Evolutionary conservation across 2,329 filamentous ascomycete genomes (phyloP).

Genomic region (Xylariaceae sp.): DNA sequence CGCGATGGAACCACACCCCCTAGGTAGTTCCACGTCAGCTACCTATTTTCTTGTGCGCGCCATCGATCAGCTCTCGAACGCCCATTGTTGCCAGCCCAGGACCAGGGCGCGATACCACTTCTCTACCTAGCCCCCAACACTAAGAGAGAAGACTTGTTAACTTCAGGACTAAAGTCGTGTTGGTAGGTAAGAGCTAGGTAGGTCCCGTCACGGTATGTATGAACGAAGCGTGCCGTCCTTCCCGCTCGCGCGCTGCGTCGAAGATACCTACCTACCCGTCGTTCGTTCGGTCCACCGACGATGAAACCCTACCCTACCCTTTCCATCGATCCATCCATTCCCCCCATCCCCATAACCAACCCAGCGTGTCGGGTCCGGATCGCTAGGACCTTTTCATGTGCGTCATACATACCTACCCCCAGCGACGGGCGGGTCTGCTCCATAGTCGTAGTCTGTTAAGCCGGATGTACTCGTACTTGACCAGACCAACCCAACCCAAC

Average conservation of each 20-base stretch:
- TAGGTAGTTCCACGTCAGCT: conserved; percentile 8
- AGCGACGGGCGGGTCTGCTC: not conserved
- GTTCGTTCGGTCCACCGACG: not conserved
- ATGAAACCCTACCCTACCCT: not conserved
- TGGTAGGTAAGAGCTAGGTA: no score
- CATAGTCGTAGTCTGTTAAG: no score
- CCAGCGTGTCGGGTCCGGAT: conserved; percentile 20
- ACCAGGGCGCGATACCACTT: not conserved
- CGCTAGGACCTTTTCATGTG: conserved; percentile 9
- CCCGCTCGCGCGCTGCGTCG: no score
- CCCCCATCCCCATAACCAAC: not conserved
- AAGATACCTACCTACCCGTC: no score
- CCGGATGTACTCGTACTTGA: no score
- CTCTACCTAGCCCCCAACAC: no score
- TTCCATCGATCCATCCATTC: not conserved
- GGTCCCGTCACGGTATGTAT: no score
- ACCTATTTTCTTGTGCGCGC: not conserved
- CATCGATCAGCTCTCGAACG: conserved; percentile 13
- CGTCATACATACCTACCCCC: conserved; percentile 9
- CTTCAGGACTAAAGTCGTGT: no score
- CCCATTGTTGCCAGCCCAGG: conserved; percentile 2
- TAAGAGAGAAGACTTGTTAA: no score
- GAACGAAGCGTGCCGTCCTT: no score
- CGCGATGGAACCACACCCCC: not conserved
- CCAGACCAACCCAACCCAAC: no score